phyloP scores from a whole-genome alignment of 805 yeast species.

The Lipomyces spencermartinsiae region DNA sequence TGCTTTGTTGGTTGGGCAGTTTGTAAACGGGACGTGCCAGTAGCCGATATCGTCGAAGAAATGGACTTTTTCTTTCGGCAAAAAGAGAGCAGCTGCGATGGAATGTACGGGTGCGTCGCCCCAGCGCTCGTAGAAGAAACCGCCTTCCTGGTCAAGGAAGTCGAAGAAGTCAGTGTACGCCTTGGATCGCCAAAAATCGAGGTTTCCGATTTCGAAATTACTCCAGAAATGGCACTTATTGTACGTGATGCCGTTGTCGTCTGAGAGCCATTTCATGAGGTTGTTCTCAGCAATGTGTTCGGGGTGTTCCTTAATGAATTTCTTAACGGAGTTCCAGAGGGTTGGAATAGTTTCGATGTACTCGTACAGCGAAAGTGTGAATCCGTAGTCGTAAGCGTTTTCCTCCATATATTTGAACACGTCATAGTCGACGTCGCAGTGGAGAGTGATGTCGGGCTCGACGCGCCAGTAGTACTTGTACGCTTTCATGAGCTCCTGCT shows the following conservation, averaged over 20 bases:
- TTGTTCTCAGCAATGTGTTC: slow-evolving; percentile 64
- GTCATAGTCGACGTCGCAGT: slow-evolving; percentile 81
- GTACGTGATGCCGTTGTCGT: slow-evolving; percentile 68
- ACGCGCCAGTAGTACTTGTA: slow-evolving; percentile 94
- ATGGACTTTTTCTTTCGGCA: slow-evolving; percentile 59
- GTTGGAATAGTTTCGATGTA: slow-evolving; percentile 73
- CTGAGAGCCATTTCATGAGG: slow-evolving; percentile 72
- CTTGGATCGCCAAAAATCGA: slow-evolving; percentile 63
- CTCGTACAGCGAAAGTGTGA: slow-evolving; percentile 75
- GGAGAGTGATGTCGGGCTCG: slow-evolving; percentile 78
- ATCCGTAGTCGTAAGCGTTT: slow-evolving; percentile 73
- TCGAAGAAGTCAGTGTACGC: slow-evolving; percentile 63
- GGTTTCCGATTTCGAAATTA: slow-evolving; percentile 68
- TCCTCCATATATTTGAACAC: slow-evolving; percentile 81
- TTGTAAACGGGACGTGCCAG: slow-evolving; percentile 62
- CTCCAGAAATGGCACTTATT: slow-evolving; percentile 86
- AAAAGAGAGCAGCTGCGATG: slow-evolving; percentile 63
- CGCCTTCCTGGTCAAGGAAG: slow-evolving; percentile 63
- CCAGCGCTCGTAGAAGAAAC: slow-evolving; percentile 79
- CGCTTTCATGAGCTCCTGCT: slow-evolving; percentile 66
- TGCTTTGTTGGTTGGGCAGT: slow-evolving; percentile 58
- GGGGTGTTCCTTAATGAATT: slow-evolving; percentile 67
- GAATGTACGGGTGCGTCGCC: slow-evolving; percentile 81
- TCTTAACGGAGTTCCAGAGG: slow-evolving; percentile 74
- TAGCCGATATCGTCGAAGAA: slow-evolving; percentile 67